A percentile compares a stretch with the other conserved stretches of the same genome.
These are phyloP conservation scores for Agaricales sp. DNA, from an alignment of 1,284 basidiomycete genomes.

Conservation along the genomic window DNA sequence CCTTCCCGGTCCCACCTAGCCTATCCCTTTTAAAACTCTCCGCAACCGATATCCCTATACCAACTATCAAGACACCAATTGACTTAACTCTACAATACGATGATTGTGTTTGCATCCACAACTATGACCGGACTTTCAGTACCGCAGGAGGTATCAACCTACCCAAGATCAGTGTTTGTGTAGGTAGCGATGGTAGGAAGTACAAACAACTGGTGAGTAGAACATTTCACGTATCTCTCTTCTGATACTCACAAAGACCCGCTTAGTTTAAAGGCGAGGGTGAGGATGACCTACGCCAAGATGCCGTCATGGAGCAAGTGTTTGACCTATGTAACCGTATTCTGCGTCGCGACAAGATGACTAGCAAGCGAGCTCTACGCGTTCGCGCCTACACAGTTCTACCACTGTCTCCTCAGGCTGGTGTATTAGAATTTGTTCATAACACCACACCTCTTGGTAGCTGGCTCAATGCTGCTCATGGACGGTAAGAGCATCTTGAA, in stretches of 20 bases:
- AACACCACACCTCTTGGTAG: slow-evolving; percentile 62
- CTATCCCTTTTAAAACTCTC: slow-evolving; percentile 37
- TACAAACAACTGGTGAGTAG: slow-evolving; percentile 77
- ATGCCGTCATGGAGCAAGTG: slow-evolving; percentile 98
- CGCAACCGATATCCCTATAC: slow-evolving; percentile 67
- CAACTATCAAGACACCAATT: slow-evolving; percentile 65
- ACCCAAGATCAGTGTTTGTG: slow-evolving; percentile 76
- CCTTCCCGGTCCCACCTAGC: slow-evolving; percentile 28
- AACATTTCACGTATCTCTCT: not conserved
- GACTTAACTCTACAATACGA: slow-evolving; percentile 66
- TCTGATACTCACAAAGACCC: slow-evolving; percentile 3
- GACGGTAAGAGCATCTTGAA: slow-evolving; percentile 32
- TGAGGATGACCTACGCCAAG: slow-evolving; percentile 88
- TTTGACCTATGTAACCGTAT: slow-evolving; percentile 86
- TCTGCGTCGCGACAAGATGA: slow-evolving; percentile 65
- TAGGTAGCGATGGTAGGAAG: slow-evolving; percentile 55
- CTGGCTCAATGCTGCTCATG: slow-evolving; percentile 60
- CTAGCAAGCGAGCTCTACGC: slow-evolving; percentile 60
- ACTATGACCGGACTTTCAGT: slow-evolving; percentile 51
- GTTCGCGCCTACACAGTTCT: slow-evolving; percentile 87
- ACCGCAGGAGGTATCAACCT: slow-evolving; percentile 74
- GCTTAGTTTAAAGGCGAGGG: slow-evolving; percentile 85
- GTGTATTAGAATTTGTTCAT: slow-evolving; percentile 86
- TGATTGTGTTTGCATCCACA: slow-evolving; percentile 53
- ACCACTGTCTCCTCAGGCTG: slow-evolving; percentile 74